phyloP scores from a whole-genome alignment of 1,284 basidiomycete genomes.

The Gymnopus androsaceus region DNA sequence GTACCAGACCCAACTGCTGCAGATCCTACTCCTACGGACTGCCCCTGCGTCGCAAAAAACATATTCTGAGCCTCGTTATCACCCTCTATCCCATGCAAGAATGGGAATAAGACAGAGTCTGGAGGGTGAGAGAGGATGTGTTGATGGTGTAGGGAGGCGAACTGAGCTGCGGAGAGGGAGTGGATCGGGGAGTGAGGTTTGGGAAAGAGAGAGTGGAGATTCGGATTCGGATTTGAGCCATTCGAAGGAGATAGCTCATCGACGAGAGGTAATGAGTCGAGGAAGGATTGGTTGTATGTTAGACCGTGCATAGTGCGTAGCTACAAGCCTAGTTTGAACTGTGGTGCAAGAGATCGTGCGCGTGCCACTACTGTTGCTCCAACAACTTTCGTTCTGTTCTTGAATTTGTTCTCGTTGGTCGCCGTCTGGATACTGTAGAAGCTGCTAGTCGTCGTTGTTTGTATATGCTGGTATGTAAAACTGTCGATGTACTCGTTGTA shows the following conservation, averaged over 20 bases:
- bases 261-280: constrained; percentile 5
- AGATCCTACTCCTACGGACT: no score
- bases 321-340: no score
- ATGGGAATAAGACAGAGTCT: constrained; percentile 79
- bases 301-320: constrained; percentile 10
- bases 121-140: constrained; percentile 70
- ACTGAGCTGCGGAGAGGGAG: constrained; percentile 52
- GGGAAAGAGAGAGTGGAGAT: neutral
- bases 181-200: neutral
- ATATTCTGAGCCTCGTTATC: constrained; percentile 74
- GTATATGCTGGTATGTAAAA: no score
- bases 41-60: constrained; percentile 62
- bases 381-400: no score
- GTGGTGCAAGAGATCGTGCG: no score
- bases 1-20: no score
- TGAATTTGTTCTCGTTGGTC: no score
- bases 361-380: no score
- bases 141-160: constrained; percentile 62
- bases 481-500: no score
- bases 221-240: neutral
- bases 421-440: no score
- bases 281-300: constrained; percentile 8
- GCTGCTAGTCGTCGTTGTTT: no score
- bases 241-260: neutral
- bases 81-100: constrained; percentile 82